These are phyloP conservation scores for Erysimum cheiri DNA, from an alignment of 441 rosid genomes.

Conservation along the genomic window DNA sequence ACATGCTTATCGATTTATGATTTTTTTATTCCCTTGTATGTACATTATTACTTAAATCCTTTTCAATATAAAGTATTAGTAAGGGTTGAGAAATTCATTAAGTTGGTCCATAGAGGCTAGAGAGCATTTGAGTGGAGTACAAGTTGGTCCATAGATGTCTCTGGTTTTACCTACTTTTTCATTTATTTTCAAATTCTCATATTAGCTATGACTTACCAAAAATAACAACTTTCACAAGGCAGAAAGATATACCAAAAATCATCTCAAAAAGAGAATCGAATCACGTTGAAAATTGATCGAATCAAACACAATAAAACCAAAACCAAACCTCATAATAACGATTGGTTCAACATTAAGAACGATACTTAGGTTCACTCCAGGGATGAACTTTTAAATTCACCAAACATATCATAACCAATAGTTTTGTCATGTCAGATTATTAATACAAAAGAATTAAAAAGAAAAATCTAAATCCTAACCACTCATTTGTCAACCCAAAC, in stretches of 20 bases:
- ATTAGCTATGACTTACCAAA: not conserved
- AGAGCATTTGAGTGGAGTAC: not conserved
- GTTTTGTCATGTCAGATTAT: too few species aligned
- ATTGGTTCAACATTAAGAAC: not conserved
- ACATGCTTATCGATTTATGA: slow-evolving; percentile 14
- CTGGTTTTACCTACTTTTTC: not conserved
- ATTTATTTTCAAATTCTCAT: not conserved
- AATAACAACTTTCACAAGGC: not conserved
- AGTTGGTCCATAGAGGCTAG: not conserved
- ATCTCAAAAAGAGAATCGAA: not conserved
- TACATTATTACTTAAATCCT: not conserved
- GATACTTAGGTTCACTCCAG: too few species aligned
- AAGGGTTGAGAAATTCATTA: too few species aligned
- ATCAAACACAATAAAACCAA: not conserved
- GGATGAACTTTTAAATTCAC: too few species aligned
- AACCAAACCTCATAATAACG: not conserved
- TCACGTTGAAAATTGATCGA: not conserved
- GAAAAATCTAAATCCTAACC: too few species aligned
- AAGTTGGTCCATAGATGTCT: not conserved
- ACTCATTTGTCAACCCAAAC: too few species aligned
- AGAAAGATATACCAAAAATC: not conserved
- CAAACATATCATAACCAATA: too few species aligned
- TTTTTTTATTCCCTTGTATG: not conserved
- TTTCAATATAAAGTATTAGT: not conserved
- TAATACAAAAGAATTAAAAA: too few species aligned